Percentiles rank a stretch among this genome's conserved stretches.
phyloP scores from a whole-genome alignment of 805 yeast species.

The Cyberlindnera sargentensis region DNA sequence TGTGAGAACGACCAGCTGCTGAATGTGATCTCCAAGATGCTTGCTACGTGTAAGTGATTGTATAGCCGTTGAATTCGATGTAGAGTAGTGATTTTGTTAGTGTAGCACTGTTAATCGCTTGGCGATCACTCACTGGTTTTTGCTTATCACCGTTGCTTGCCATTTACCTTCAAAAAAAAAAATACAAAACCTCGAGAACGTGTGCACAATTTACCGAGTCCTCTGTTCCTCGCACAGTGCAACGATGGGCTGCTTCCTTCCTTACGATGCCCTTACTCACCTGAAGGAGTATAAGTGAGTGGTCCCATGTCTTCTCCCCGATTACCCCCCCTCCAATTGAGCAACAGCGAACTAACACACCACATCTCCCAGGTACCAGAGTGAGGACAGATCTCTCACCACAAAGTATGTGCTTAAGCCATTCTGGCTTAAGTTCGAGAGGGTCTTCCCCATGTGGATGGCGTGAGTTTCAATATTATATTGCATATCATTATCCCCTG shows the following conservation, averaged over 20 bases:
- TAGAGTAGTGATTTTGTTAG: no score
- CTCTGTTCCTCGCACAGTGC: no score
- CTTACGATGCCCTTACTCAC: constrained; percentile 41
- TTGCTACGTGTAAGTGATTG: constrained; percentile 57
- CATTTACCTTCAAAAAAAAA: no score
- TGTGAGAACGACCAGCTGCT: constrained; percentile 92
- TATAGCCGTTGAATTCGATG: not conserved
- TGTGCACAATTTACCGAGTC: no score
- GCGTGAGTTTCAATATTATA: constrained; percentile 33
- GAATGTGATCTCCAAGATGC: constrained; percentile 88
- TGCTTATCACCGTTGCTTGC: no score
- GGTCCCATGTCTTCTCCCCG: no score
- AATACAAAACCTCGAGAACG: no score
- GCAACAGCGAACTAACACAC: no score
- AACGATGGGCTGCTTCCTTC: constrained; percentile 60
- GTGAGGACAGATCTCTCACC: constrained; percentile 75
- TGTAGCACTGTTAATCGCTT: no score
- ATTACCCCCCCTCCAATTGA: no score
- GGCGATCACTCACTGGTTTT: no score
- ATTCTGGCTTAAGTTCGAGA: constrained; percentile 72
- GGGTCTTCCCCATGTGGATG: constrained; percentile 74
- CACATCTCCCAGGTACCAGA: constrained; percentile 35
- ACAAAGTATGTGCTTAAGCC: constrained; percentile 73
- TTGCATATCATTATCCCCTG: no score
- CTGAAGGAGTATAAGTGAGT: constrained; percentile 35